A percentile compares a stretch with the other conserved stretches of the same genome.
Conservation (phyloP, 305 asterid species). For the Fraxinus albicans region DNA sequence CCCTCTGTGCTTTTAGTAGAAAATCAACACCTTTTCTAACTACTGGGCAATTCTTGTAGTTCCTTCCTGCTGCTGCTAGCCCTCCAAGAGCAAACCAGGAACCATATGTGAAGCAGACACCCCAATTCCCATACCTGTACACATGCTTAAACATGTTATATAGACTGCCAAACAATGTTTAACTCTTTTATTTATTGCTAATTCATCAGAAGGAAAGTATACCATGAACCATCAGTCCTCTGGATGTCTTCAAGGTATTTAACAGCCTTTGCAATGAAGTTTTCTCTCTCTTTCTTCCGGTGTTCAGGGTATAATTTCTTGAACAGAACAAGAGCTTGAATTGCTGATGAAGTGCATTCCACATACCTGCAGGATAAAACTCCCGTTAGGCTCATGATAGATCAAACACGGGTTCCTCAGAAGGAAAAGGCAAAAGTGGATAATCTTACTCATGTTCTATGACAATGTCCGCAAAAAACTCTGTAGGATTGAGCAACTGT, state of each 20-base stretch:
- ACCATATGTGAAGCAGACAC: conserved; percentile 89
- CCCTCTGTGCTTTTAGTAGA: conserved; percentile 56
- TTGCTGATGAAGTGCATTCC: conserved; percentile 81
- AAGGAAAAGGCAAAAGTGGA: neutral
- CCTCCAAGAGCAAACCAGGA: conserved; percentile 94
- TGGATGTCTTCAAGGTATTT: conserved; percentile 65
- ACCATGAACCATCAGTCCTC: conserved; percentile 91
- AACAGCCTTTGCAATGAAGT: conserved; percentile 47
- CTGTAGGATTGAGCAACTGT: conserved; percentile 83
- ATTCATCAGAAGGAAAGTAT: conserved; percentile 3
- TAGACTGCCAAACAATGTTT: neutral
- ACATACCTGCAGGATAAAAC: conserved; percentile 45
- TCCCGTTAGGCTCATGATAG: conserved; percentile 6
- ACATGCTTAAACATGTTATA: neutral
- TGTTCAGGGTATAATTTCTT: conserved; percentile 68
- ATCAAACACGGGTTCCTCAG: neutral
- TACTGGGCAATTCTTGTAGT: conserved; percentile 53
- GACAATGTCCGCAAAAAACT: conserved; percentile 67
- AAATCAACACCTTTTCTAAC: conserved; percentile 65
- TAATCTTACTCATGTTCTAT: conserved; percentile 84
- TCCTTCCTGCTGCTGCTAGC: conserved; percentile 64
- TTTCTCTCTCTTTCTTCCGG: conserved; percentile 60
- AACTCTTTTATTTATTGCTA: neutral
- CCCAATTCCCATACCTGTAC: conserved; percentile 85
- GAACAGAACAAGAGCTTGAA: conserved; percentile 72